A percentile compares a stretch with the other conserved stretches of the same genome.
Conservation (phyloP, 345 rosid species). For the Geranium rotundifolium region DNA sequence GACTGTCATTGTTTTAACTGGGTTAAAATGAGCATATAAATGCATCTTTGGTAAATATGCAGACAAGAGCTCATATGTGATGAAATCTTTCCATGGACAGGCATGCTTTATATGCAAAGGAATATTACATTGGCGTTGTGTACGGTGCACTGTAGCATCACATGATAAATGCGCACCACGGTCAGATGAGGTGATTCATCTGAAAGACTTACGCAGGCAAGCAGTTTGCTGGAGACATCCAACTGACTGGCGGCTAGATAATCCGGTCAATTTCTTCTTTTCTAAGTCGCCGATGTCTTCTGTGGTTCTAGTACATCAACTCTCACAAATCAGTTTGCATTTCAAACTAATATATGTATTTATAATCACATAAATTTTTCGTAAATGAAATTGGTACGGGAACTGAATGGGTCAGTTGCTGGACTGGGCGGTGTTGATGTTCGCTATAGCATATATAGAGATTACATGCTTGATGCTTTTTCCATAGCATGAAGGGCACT, state of each 20-base stretch:
- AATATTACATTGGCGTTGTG: constrained; percentile 60
- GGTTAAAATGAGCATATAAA: background rate
- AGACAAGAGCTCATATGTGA: background rate
- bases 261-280: constrained; percentile 63
- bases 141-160: constrained; percentile 53
- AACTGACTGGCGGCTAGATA: constrained; percentile 52
- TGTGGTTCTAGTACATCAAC: background rate
- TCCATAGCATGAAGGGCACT: background rate
- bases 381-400: background rate
- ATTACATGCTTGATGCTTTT: background rate
- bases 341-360: background rate
- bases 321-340: background rate
- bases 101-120: constrained; percentile 67
- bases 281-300: constrained; percentile 17
- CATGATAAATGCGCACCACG: constrained; percentile 80
- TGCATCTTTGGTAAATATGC: too few relatives aligned
- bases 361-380: too few relatives aligned
- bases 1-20: background rate
- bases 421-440: too few relatives aligned
- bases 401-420: too few relatives aligned
- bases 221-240: constrained; percentile 94
- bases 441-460: too few relatives aligned
- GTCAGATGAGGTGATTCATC: constrained; percentile 48
- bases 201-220: constrained; percentile 44
- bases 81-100: constrained; percentile 24